Evolutionary conservation across 148 eudicot genomes (phyloP), one percentile per base, ranked within the genome.

Genomic region (Silene uniflora): DNA sequence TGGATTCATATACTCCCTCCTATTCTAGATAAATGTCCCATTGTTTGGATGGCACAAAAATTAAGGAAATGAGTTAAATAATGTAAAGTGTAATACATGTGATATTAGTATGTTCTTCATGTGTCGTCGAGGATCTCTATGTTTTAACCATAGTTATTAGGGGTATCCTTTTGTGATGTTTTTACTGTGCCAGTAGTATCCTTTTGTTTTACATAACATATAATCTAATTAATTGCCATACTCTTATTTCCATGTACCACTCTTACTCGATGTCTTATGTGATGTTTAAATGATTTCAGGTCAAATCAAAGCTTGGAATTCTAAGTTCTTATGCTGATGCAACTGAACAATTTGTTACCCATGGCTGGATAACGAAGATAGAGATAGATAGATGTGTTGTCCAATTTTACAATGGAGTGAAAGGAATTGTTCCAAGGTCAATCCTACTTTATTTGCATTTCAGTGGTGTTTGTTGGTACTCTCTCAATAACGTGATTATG

Each of bases 291-390:
- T 62, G 35, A 63, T 81, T 69, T 78, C 87, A 93, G 97, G 85
- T 93, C 59, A 93, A 91, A 77, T 93, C 98, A 52, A 93, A 95
- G 87, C 98, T 90, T 63, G 72, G 76, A 19, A 85, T 91, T 82
- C 80, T 95, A 73, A 84, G 92, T 77, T 89, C 97, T 32, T 89
- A 88, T 83, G 80, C 94, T 81, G 99, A 92, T 81, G 99, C 97
- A 24, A 84, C 83, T 74, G 97, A 89, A 49, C 94, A 97, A 22
- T 81, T 95, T 78, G 55, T 86, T 72, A 92, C 98, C 32, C 98
- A 95, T 88, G 97, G 99, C 54, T 95, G 99, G 99, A 95, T 95
- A 70, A 82, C 94, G 61, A 92, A 88, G 84, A 89, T 95, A 46
- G 99, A 95, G 68, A 83, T 80, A 35, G 91, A 85, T 87, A 93